Conservation (phyloP, 1,284 basidiomycete species). For the Afroboletus lepidellus region DNA sequence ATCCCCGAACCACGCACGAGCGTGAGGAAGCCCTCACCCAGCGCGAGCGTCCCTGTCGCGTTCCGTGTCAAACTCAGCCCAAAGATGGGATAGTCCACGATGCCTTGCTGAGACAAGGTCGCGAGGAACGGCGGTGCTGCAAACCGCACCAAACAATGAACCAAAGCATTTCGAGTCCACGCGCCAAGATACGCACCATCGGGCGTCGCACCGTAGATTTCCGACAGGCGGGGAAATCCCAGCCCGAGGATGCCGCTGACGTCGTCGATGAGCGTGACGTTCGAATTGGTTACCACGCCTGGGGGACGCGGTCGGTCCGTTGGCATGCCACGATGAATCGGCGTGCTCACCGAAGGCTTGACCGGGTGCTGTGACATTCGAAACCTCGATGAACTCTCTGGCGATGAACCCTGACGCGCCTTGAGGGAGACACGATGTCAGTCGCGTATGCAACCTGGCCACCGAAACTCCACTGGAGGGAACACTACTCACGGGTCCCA, state of each 20-base stretch:
- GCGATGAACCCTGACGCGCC: conserved; percentile 69
- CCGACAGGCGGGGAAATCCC: conserved; percentile 71
- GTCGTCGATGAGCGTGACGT: conserved; percentile 58
- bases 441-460: not conserved
- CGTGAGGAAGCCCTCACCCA: conserved; percentile 44
- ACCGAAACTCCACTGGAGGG: not conserved
- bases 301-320: not conserved
- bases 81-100: conserved; percentile 71
- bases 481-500: conserved; percentile 48
- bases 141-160: conserved; percentile 1
- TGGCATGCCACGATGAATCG: conserved; percentile 2
- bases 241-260: conserved; percentile 72
- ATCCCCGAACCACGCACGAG: conserved; percentile 1
- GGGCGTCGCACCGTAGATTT: conserved; percentile 45
- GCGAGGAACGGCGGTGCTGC: conserved; percentile 67
- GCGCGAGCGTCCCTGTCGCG: conserved; percentile 55
- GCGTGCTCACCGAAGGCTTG: conserved; percentile 63
- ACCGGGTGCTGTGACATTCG: conserved; percentile 54
- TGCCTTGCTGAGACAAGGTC: conserved; percentile 57
- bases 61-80: conserved; percentile 63
- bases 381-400: conserved; percentile 55
- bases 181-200: conserved; percentile 46
- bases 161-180: not conserved
- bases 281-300: conserved; percentile 63
- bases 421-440: conserved; percentile 29